Base-by-base conservation (phyloP, 2,329 filamentous ascomycete species). In the Microsporum canis region DNA sequence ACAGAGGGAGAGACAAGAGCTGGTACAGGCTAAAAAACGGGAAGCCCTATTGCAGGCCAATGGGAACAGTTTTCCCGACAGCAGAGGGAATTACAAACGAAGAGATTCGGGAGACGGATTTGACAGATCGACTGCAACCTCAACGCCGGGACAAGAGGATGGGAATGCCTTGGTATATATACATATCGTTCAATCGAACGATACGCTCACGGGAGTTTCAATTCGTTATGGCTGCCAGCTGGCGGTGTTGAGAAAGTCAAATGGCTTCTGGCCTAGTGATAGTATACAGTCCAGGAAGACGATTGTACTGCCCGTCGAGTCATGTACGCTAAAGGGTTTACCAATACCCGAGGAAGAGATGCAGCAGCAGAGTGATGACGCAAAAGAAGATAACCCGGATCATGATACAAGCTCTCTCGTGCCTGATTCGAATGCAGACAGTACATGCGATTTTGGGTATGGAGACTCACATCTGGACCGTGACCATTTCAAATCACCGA, bases 211-310 rank as follows among this genome's bases (percentile, higher is more conserved):
- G 1, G 92, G 94, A 2, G 85, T 99, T 58, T 88, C 94, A 59
- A 86, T 99, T 65, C 88, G 87, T 68, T 99, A 95, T 74, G 87
- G 89, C 68, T 97, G 92, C 72, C 84, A 88, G 64, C 85, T 91
- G 61, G 87, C 91, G 56, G 82, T 88, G 1, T 86, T 99, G 66
- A 83, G 89, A 62, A 94, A 89, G 71, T 86, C 90, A 43, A 99
- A 99, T 71, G 85, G 94, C 8, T 85, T 99, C 69, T 99, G 94
- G 94, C 89, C 91, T 5, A 89, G 91, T 65, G 94, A 97, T 71
- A 90, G 85, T 64, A 87, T 97, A 39, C 92, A 96, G 71, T 84
- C 86, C 56, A 85, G 91, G 62, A 89, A 89, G 68, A 86, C 84
- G 65, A 81, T 99, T 14, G 81, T 91, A 6, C 77, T 99, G 59